Base-by-base conservation (phyloP, 495 filamentous ascomycete genomes). In the Bacidia rubella region DNA sequence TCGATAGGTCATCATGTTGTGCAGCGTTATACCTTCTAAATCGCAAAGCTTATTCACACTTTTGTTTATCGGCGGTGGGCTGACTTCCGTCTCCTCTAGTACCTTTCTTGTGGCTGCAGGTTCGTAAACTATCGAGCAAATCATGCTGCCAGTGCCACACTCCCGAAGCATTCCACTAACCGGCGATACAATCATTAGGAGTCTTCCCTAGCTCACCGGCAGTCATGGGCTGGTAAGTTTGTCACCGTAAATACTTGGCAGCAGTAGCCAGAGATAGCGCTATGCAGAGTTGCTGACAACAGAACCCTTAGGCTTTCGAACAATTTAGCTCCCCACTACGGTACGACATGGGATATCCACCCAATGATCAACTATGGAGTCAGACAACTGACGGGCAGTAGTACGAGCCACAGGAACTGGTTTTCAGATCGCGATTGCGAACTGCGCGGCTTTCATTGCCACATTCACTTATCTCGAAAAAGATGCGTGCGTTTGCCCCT, bases 401-500 rank as follows among this genome's bases (percentile, higher is more conserved):
- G 66, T 72, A 21, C 65, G 71, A 49, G 72, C 72, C 9, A 74
- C 71, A 5, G 72, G 72, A 2, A 60, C 66, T 7, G 72, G 68
- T 0, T 65, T 73, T 41, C 65, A 69, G 46, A 65, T 72, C 40
- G 64, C 65, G 42, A 63, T 71, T 48, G 71, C 68, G 1, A 77
- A 76, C 54, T 69, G 68, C 57, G 64, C 71, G 4, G 73, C 71
- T 5, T 75, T 78, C 54, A 70, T 77, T 42, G 70, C 70, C 0
- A 75, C 72, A 0, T 76, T 74, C 49, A 72, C 70, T 10, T 77
- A 74, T 54, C 52, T 75, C 17, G 51, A 59, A 22, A 54, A 63
- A 53, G 73, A 76, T 60, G 64, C 68, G 64, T 70, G 62, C 63
- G 69, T 60, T 47, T 22, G 15, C 48, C 21, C 20, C 11, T 23